Evolutionary conservation across 2,329 filamentous ascomycete genomes (phyloP), one percentile per base, ranked within the genome.

Genomic region (Colletotrichum tofieldiae): DNA sequence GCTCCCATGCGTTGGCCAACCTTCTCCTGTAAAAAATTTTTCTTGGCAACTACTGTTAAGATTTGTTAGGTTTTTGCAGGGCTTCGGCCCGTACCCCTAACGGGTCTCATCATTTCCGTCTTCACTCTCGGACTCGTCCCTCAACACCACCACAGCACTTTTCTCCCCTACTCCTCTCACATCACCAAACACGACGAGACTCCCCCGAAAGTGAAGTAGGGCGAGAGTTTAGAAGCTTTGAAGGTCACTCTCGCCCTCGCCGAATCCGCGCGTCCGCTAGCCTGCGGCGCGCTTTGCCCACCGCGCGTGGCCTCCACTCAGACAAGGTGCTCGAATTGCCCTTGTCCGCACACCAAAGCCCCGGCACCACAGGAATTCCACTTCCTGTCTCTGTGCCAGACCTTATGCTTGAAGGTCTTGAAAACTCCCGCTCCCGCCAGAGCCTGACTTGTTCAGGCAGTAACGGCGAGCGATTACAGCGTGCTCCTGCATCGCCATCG

Each of bases 361-460:
- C 37, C 37, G 37, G 35, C 35, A 58, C 12, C 43, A 11, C n/a
- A 58, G 55, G 11, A 14, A 58, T 4, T 6, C 6, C 9, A 58
- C 43, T 43, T 41, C 23, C 55, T 58, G 37, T 58, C 55, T 58
- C 8, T 16, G 37, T 41, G n/a, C 37, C 12, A 58, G 55, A 58
- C 55, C 55, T 58, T 41, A 4, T 43, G n/a, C 16, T 16, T 58
- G n/a, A 29, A 58, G 55, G 55, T 58, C 35, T 58, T 58, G 37
- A 43, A 58, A 11, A 58, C 37, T 26, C 16, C 18, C n/a, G 37
- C 35, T 58, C 55, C 37, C 7, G 37, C 55, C 11, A 58, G 37
- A 58, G 55, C 55, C 55, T 58, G 37, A 58, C 55, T 58, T 26
- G 35, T 41, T 58, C 37, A 58, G 37, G 55, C n/a, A 58, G 55